Evolutionary conservation across 768 basidiomycete genomes (phyloP).

Genomic region (Xanthoconium purpureum): DNA sequence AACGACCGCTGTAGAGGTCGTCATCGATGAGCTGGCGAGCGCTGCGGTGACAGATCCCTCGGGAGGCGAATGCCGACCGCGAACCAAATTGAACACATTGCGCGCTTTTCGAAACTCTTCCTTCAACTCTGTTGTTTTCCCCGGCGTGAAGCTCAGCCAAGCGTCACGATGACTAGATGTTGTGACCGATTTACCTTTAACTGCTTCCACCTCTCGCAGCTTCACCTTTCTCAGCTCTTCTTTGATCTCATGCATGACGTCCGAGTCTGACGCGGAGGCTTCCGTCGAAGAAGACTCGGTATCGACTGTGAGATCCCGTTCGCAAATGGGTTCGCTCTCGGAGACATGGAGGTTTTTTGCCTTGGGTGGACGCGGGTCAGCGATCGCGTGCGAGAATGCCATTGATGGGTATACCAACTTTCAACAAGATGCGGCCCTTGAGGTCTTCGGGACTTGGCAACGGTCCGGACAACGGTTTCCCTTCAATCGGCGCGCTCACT

Average conservation of each 20-base stretch:
- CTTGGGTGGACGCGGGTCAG: conserved; percentile 33
- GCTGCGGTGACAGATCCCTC: conserved; percentile 17
- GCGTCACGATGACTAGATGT: conserved; percentile 1
- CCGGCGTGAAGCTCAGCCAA: conserved; percentile 14
- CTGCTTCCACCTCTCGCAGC: conserved; percentile 32
- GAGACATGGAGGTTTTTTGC: conserved; percentile 74
- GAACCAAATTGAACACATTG: conserved; percentile 42
- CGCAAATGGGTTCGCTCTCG: conserved; percentile 33
- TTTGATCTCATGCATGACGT: conserved; percentile 22
- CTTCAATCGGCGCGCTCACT: conserved; percentile 47
- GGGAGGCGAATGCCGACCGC: conserved; percentile 26
- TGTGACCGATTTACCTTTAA: conserved; percentile 31
- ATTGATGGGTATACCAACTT: conserved; percentile 44
- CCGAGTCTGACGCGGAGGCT: conserved; percentile 35
- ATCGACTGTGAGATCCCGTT: conserved; percentile 35
- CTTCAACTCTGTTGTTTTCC: conserved; percentile 33
- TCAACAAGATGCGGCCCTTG: conserved; percentile 75
- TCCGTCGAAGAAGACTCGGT: conserved; percentile 44
- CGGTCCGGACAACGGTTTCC: conserved; percentile 42
- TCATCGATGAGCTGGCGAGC: conserved; percentile 9
- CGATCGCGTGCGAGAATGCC: background rate
- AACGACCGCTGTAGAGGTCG: conserved; percentile 11
- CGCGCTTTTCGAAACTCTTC: conserved; percentile 40
- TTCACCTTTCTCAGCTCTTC: conserved; percentile 29
- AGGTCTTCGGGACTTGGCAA: conserved; percentile 87